Conservation (phyloP, 306 rosid genomes). For the Rosa persica region DNA sequence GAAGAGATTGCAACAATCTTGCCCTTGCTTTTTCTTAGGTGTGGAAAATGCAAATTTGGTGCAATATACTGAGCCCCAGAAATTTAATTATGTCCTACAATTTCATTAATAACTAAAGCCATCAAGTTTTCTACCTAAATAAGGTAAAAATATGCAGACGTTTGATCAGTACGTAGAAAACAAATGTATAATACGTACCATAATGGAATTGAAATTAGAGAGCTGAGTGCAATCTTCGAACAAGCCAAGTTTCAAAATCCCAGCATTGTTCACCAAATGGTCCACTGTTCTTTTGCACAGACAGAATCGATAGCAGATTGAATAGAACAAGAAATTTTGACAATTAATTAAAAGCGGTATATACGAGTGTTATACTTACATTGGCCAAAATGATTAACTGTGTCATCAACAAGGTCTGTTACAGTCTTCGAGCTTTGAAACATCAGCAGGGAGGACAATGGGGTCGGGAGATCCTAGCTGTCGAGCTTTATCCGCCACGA, state of each 20-base stretch:
- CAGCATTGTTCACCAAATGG: conserved; percentile 25
- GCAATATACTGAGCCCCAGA: conserved; percentile 62
- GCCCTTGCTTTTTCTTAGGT: conserved; percentile 49
- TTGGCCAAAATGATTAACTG: conserved; percentile 47
- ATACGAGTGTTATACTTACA: conserved; percentile 22
- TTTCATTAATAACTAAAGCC: too few relatives aligned
- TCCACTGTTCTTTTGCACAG: too few relatives aligned
- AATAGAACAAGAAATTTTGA: too few relatives aligned
- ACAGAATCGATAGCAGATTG: too few relatives aligned
- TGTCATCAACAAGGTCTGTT: conserved; percentile 43
- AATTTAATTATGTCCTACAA: conserved; percentile 60
- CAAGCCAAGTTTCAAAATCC: background rate
- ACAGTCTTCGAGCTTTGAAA: conserved; percentile 48
- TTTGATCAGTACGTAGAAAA: too few relatives aligned
- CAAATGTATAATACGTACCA: conserved; percentile 16
- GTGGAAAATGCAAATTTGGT: conserved; percentile 47
- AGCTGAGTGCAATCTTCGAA: conserved; percentile 8
- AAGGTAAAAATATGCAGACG: too few relatives aligned
- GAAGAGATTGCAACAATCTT: conserved; percentile 59
- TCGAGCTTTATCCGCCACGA: conserved; percentile 43
- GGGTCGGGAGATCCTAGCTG: conserved; percentile 49
- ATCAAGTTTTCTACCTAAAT: too few relatives aligned
- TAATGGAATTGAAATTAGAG: background rate
- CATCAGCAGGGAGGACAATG: conserved; percentile 49
- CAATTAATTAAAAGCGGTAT: too few relatives aligned